phyloP scores from a whole-genome alignment of 1,284 basidiomycete genomes.

The Farysia itapuensis region DNA sequence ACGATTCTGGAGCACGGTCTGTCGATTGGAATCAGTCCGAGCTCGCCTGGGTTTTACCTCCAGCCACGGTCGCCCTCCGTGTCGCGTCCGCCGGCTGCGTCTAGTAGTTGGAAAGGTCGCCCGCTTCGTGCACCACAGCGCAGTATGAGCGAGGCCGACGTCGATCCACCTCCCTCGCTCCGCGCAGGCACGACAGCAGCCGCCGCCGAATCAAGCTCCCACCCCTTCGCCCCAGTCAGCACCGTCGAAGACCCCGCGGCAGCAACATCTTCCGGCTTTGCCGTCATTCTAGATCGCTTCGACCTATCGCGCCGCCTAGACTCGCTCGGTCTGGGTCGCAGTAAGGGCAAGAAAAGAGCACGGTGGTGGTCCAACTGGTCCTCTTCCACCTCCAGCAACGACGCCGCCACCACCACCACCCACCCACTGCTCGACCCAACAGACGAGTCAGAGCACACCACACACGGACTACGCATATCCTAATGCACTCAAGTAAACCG shows the following conservation, averaged over 20 bases:
- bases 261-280: neutral
- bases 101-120: neutral
- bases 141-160: neutral
- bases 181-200: neutral
- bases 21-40: slow-evolving; percentile 53
- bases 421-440: too few relatives aligned
- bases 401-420: too few relatives aligned
- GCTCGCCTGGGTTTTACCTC: slow-evolving; percentile 56
- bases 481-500: too few relatives aligned
- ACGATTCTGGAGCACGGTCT: slow-evolving; percentile 52
- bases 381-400: too few relatives aligned
- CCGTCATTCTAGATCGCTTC: neutral
- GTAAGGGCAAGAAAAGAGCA: neutral
- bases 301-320: neutral
- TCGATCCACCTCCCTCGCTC: too few relatives aligned
- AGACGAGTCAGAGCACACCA: too few relatives aligned
- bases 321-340: neutral
- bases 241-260: neutral
- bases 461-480: too few relatives aligned
- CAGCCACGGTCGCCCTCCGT: slow-evolving; percentile 15
- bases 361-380: too few relatives aligned
- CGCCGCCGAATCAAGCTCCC: neutral
- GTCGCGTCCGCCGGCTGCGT: neutral
- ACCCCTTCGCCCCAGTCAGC: neutral
- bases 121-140: neutral